phyloP scores from a whole-genome alignment of 495 filamentous ascomycete genomes.

The Neurospora sp. region DNA sequence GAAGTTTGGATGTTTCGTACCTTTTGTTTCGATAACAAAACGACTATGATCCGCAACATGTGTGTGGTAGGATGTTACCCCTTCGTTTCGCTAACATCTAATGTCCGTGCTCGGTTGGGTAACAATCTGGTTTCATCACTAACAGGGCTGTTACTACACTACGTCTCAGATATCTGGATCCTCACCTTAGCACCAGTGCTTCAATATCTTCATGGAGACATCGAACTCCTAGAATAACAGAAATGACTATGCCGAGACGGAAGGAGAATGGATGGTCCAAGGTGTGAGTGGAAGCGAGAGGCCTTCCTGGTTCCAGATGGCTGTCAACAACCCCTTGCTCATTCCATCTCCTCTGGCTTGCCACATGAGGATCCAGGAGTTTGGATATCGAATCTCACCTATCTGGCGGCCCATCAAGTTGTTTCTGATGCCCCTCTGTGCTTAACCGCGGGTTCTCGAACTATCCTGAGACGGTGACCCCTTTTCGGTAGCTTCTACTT shows the following conservation, averaged over 20 bases:
- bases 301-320: background rate
- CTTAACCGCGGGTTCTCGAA: background rate
- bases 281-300: background rate
- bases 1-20: background rate
- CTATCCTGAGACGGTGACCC: constrained; percentile 5
- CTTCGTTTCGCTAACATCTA: background rate
- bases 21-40: background rate
- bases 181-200: background rate
- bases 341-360: background rate
- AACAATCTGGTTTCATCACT: background rate
- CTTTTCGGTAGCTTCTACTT: background rate
- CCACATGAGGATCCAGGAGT: background rate
- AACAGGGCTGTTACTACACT: background rate
- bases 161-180: background rate
- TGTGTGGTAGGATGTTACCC: background rate
- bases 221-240: background rate
- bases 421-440: background rate
- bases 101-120: background rate
- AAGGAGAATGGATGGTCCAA: constrained; percentile 16
- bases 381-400: background rate
- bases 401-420: background rate
- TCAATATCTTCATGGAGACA: background rate
- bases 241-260: constrained; percentile 6
- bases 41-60: background rate
- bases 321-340: background rate